phyloP scores from a whole-genome alignment of 1,284 basidiomycete genomes.

The Heterobasidion annosum region DNA sequence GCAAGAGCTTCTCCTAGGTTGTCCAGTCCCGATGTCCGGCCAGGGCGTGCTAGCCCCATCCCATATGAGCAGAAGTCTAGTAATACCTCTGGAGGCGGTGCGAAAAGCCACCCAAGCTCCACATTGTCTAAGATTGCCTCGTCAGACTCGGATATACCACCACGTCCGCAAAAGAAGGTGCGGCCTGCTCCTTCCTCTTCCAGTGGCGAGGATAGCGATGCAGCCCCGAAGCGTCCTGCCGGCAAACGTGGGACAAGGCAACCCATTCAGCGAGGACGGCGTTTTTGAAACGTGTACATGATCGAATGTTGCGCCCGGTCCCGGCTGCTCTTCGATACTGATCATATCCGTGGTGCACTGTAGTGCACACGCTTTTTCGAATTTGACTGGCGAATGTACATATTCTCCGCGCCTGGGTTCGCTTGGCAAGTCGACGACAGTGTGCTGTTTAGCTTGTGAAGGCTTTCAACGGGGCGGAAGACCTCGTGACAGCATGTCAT shows the following conservation, averaged over 20 bases:
- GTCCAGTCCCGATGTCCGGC: too few relatives aligned
- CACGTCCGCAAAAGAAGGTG: slow-evolving; percentile 37
- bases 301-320: not conserved
- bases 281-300: slow-evolving; percentile 37
- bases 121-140: too few relatives aligned
- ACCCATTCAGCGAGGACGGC: slow-evolving; percentile 62
- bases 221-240: slow-evolving; percentile 27
- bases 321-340: not conserved
- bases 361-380: not conserved
- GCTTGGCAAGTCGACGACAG: not conserved
- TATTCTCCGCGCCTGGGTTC: not conserved
- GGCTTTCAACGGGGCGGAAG: not conserved
- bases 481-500: too few relatives aligned
- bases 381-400: not conserved
- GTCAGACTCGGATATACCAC: slow-evolving; percentile 22
- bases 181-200: slow-evolving; percentile 26
- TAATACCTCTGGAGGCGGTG: too few relatives aligned
- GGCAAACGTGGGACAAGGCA: slow-evolving; percentile 49
- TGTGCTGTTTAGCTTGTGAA: not conserved
- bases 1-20: too few relatives aligned
- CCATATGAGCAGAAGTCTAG: too few relatives aligned
- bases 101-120: too few relatives aligned
- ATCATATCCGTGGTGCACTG: not conserved
- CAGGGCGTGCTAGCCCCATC: too few relatives aligned
- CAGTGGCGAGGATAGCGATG: slow-evolving; percentile 38